phyloP scores from a whole-genome alignment of 306 rosid genomes.

The Vachellia pachyceras region DNA sequence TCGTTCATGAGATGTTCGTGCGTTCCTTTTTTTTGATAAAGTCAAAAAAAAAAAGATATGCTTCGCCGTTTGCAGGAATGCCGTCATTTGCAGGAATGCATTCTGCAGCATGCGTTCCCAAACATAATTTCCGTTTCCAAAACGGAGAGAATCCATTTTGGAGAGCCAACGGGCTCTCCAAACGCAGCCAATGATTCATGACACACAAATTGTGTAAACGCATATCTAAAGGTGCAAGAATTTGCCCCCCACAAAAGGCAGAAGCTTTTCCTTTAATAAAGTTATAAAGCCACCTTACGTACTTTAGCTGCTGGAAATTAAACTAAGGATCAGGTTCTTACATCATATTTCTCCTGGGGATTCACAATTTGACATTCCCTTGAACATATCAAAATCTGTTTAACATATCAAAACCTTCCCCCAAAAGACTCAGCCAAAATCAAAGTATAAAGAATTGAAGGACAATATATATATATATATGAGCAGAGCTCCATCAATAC shows the following conservation, averaged over 20 bases:
- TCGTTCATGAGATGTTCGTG: no score
- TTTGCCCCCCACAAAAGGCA: not conserved
- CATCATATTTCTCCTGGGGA: not conserved
- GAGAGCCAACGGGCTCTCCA: no score
- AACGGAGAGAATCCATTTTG: no score
- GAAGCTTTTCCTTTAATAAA: not conserved
- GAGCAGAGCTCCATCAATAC: not conserved
- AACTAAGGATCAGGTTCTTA: no score
- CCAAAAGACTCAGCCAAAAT: not conserved
- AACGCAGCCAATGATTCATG: not conserved
- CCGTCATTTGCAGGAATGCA: no score
- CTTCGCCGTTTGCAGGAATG: no score
- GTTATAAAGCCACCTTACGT: not conserved
- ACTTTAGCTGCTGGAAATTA: not conserved
- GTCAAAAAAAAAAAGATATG: no score
- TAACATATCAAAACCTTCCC: not conserved
- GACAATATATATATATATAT: not conserved
- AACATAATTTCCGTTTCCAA: no score
- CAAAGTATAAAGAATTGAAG: not conserved
- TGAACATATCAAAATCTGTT: no score
- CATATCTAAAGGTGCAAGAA: no score
- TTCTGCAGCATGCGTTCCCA: no score
- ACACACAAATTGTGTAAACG: not conserved
- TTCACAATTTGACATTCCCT: not conserved
- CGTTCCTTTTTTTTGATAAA: no score